These are phyloP conservation scores for Ophiostoma pallidulum DNA, from an alignment of 2,329 filamentous ascomycete genomes.

Conservation along the genomic window DNA sequence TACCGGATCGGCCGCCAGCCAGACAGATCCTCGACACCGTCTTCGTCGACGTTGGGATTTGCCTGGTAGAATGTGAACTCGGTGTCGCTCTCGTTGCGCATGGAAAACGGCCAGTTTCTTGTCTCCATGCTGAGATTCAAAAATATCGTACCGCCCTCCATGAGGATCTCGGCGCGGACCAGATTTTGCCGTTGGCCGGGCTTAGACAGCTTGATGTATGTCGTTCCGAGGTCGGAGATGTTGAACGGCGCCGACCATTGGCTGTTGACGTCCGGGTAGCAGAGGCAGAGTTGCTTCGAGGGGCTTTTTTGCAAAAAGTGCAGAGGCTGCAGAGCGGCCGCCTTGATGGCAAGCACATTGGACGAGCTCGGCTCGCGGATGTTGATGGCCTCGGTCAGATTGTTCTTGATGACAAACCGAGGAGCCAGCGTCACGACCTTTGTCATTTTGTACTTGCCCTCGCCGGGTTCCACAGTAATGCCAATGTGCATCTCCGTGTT, in stretches of 20 bases:
- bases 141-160: slow-evolving; percentile 92
- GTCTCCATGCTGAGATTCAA: slow-evolving; percentile 81
- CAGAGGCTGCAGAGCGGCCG: slow-evolving; percentile 73
- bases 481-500: slow-evolving; percentile 82
- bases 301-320: slow-evolving; percentile 79
- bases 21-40: slow-evolving; percentile 71
- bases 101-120: slow-evolving; percentile 96
- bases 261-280: slow-evolving; percentile 89
- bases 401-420: slow-evolving; percentile 89
- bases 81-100: slow-evolving; percentile 94
- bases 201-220: slow-evolving; percentile 89
- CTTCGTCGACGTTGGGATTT: slow-evolving; percentile 85
- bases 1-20: slow-evolving; percentile 92
- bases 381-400: slow-evolving; percentile 77
- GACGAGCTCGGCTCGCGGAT: slow-evolving; percentile 89
- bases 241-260: slow-evolving; percentile 98
- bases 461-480: slow-evolving; percentile 77
- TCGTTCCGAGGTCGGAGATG: slow-evolving; percentile 86
- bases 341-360: slow-evolving; percentile 66
- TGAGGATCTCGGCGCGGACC: slow-evolving; percentile 76
- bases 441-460: slow-evolving; percentile 96
- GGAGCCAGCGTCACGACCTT: slow-evolving; percentile 92
- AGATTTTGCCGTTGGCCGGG: slow-evolving; percentile 81
- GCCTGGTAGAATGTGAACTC: slow-evolving; percentile 97
- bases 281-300: slow-evolving; percentile 83